Conservation (phyloP, 345 rosid species). For the Raphanus raphanistrum region DNA sequence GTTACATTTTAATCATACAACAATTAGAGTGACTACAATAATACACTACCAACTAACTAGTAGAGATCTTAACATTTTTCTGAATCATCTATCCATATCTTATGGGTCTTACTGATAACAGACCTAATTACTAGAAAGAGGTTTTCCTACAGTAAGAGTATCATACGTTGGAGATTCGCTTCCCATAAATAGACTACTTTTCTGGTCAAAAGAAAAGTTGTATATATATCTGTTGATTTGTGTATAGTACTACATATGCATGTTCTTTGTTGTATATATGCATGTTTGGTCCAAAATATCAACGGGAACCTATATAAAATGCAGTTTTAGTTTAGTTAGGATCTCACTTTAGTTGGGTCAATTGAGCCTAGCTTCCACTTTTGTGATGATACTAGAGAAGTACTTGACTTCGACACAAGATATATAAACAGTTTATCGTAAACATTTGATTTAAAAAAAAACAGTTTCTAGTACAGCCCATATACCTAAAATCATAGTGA, state of each 20-base stretch:
- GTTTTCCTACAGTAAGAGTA: conserved; percentile 33
- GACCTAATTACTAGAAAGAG: background rate
- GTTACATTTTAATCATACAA: background rate
- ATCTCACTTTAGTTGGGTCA: no score
- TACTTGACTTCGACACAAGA: no score
- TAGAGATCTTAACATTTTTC: background rate
- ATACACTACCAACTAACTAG: background rate
- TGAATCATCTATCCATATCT: background rate
- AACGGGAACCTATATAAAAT: background rate
- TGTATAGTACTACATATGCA: background rate
- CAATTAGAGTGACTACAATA: background rate
- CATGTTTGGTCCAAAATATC: conserved; percentile 9
- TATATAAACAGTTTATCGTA: no score
- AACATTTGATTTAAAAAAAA: no score
- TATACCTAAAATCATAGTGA: no score
- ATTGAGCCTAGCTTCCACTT: no score
- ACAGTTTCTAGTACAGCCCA: no score
- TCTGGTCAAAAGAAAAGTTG: conserved; percentile 22
- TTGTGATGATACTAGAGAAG: no score
- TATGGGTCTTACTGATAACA: background rate
- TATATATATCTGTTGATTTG: background rate
- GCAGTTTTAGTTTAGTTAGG: background rate
- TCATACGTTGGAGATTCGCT: conserved; percentile 39
- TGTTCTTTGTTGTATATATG: background rate
- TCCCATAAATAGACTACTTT: conserved; percentile 29